A percentile compares a stretch with the other conserved stretches of the same genome.
Conservation (phyloP, 2,329 filamentous ascomycete genomes). For the Chaetomium olivaceum region DNA sequence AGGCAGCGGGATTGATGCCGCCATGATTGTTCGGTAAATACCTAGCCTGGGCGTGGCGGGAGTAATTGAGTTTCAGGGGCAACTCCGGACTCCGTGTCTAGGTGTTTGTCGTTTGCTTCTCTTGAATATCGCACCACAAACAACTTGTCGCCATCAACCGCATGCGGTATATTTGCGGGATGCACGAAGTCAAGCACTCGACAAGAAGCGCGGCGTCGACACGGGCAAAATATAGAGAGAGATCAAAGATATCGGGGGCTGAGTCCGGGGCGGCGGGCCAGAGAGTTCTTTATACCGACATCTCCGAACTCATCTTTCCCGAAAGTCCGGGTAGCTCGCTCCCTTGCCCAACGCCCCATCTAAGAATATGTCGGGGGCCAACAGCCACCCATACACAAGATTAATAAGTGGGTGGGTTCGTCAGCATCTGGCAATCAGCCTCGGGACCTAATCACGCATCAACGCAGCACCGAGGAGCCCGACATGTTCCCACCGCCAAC, state of each 20-base stretch:
- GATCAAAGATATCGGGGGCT: neutral
- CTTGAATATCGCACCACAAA: neutral
- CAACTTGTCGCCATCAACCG: neutral
- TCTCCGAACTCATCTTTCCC: neutral
- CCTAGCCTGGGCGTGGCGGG: neutral
- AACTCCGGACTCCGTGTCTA: neutral
- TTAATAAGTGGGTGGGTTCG: constrained; percentile 25
- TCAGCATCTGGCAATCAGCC: constrained; percentile 18
- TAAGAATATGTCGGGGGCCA: neutral
- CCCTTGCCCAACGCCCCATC: constrained; percentile 2
- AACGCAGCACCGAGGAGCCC: neutral
- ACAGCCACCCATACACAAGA: constrained; percentile 4
- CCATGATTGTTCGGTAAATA: constrained; percentile 26
- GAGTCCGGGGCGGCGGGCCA: neutral
- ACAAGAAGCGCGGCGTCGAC: neutral
- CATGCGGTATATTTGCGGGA: neutral
- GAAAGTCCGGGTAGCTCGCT: neutral
- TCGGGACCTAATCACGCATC: constrained; percentile 10
- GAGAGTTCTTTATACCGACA: constrained; percentile 23
- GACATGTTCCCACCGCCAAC: constrained; percentile 1
- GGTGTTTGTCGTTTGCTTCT: neutral
- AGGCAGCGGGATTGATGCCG: constrained; percentile 35
- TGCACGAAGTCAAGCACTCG: neutral
- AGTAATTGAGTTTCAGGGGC: neutral
- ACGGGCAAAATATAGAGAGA: neutral